Base-by-base conservation (phyloP, 2,329 filamentous ascomycete species). In the Byssochlamys sp. region DNA sequence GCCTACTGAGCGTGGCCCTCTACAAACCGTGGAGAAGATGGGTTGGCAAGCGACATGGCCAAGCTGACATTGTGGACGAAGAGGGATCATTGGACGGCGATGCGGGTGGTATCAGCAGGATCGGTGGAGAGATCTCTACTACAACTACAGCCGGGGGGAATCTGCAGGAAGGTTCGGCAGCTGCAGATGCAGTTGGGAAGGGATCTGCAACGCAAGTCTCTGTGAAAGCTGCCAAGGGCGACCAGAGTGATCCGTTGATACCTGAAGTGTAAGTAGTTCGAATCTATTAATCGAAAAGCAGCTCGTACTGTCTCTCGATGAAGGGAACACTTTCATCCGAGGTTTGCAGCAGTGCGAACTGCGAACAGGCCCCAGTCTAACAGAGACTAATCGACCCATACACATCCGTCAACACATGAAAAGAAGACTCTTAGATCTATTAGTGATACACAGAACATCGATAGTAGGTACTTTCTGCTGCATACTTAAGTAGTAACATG, bases 11-110 rank as follows among this genome's bases (percentile, higher is more conserved):
- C 6, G 81, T 95, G 0, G 12, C 92, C 0, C 69, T 88, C 0
- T 96, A 96, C 69, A 82, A 81, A 62, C 89, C 89, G 0, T 96
- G 92, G 91, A 81, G 90, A 59, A 73, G 80, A 55, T 77, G 80
- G 67, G 75, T 86, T 55, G 82, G 83, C 58, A 65, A 61, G 53
- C 60, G 64, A 3, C 63, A 70, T 56, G 65, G 65, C 0, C 63
- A 61, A 19, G 39, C 19, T 53, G 57, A 53, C 12, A 12, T 59
- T 9, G 56, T 58, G 6, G 57, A 28, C 6, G 63, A 66, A n/a
- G 66, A 68, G 26, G 66, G 59, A 1, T 65, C 64, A 55, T 57
- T 55, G 3, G 64, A 67, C 60, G 65, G 56, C n/a, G 55, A 65
- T 53, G 45, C 52, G 33, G 19, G 48, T 4, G 57, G 50, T 11